Evolutionary conservation across 192 early-diverging fungal genomes (phyloP).

Genomic region (Jimgerdemannia lactiflua): DNA sequence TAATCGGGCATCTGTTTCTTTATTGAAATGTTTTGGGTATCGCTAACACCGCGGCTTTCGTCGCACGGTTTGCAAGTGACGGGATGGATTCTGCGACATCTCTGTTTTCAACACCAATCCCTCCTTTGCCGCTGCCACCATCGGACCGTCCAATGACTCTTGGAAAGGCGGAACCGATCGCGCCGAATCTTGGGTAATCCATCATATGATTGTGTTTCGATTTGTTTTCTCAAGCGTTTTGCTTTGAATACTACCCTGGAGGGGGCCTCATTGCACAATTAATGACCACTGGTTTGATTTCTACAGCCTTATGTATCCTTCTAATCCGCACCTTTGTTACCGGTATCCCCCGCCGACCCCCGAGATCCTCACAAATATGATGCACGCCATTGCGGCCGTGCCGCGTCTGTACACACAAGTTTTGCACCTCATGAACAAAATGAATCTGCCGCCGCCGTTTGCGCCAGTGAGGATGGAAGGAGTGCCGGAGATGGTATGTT

Average conservation of each 20-base stretch:
- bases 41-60: too few species aligned
- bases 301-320: constrained; percentile 34
- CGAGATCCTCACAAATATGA: constrained; percentile 49
- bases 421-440: constrained; percentile 60
- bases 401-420: constrained; percentile 60
- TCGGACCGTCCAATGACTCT: constrained; percentile 5
- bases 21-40: too few species aligned
- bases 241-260: not conserved
- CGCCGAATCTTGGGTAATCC: constrained; percentile 22
- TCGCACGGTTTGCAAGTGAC: not conserved
- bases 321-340: constrained; percentile 36
- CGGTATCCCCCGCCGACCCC: constrained; percentile 43
- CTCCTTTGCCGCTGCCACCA: constrained; percentile 10
- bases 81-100: not conserved
- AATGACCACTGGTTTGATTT: not conserved
- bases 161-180: constrained; percentile 20
- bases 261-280: not conserved
- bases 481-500: constrained; percentile 10
- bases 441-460: constrained; percentile 59
- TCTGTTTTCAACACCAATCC: constrained; percentile 1
- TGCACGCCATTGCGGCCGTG: constrained; percentile 43
- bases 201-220: not conserved
- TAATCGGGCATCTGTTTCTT: not conserved
- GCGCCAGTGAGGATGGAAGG: constrained; percentile 8
- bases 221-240: not conserved